These are phyloP conservation scores for Geotrichum siamense DNA, from an alignment of 1,139 yeast species.

Conservation along the genomic window DNA sequence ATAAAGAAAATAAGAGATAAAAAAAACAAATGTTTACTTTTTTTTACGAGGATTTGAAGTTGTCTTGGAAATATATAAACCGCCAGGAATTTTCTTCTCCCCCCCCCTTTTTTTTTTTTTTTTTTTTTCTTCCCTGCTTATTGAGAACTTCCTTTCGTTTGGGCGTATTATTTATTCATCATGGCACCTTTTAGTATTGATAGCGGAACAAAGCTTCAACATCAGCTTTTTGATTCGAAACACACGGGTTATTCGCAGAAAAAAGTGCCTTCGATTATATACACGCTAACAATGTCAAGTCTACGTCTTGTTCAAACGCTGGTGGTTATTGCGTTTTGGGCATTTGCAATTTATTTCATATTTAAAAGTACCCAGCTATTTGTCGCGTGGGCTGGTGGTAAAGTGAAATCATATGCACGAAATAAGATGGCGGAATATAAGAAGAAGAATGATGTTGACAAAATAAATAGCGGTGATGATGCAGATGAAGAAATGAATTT, in stretches of 20 bases:
- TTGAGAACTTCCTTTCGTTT: no score
- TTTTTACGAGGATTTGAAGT: no score
- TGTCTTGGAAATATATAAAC: no score
- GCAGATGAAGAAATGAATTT: neutral
- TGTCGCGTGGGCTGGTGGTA: neutral
- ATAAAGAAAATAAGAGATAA: no score
- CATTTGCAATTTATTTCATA: constrained; percentile 12
- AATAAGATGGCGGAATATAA: constrained; percentile 1
- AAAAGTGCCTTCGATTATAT: neutral
- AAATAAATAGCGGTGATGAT: neutral
- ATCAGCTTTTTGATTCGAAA: constrained; percentile 12
- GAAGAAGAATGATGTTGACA: constrained; percentile 1
- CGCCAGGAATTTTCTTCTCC: no score
- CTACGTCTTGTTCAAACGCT: constrained; percentile 3
- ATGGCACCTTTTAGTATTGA: constrained; percentile 14
- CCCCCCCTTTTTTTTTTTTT: no score
- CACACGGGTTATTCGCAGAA: neutral
- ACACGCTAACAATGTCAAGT: neutral
- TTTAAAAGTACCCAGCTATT: constrained; percentile 4
- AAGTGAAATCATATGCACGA: constrained; percentile 5
- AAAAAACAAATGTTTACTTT: no score
- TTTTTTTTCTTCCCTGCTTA: no score
- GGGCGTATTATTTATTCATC: no score
- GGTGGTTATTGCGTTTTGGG: constrained; percentile 13
- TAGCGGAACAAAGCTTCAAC: constrained; percentile 15